Evolutionary conservation across 768 basidiomycete species (phyloP).

Genomic region (Psilocybe tampanensis): DNA sequence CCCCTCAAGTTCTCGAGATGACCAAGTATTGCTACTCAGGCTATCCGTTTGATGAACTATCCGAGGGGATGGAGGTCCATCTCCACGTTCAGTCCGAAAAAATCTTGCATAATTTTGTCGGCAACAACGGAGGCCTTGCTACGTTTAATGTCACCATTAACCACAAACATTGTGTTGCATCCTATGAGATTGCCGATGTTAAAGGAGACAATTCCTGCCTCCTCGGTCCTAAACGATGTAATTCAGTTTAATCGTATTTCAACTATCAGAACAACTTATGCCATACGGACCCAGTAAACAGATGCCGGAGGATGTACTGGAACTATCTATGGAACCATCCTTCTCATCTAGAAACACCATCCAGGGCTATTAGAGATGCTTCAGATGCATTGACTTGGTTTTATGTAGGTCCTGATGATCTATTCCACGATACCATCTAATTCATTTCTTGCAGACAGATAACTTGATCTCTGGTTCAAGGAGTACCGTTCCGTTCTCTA

Average conservation of each 20-base stretch:
- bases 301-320: slow-evolving; percentile 52
- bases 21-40: slow-evolving; percentile 28
- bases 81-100: slow-evolving; percentile 21
- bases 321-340: slow-evolving; percentile 54
- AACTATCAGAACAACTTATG: neutral
- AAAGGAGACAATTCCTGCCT: slow-evolving; percentile 25
- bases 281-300: slow-evolving; percentile 34
- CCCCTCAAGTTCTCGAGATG: slow-evolving; percentile 32
- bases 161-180: slow-evolving; percentile 49
- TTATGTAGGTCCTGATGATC: slow-evolving; percentile 31
- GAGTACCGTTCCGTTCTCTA: slow-evolving; percentile 55
- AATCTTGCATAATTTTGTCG: slow-evolving; percentile 25
- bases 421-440: neutral
- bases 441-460: slow-evolving; percentile 35
- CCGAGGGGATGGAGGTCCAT: slow-evolving; percentile 47
- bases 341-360: slow-evolving; percentile 42
- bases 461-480: slow-evolving; percentile 47
- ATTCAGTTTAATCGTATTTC: slow-evolving; percentile 1
- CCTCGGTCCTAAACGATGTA: slow-evolving; percentile 30
- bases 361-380: slow-evolving; percentile 46
- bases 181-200: slow-evolving; percentile 37
- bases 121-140: slow-evolving; percentile 13
- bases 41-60: slow-evolving; percentile 31
- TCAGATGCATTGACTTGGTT: slow-evolving; percentile 54
- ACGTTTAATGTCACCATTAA: slow-evolving; percentile 45